Base-by-base conservation (phyloP, 208 protist genomes). In the Trypanosomatidae sp. region DNA sequence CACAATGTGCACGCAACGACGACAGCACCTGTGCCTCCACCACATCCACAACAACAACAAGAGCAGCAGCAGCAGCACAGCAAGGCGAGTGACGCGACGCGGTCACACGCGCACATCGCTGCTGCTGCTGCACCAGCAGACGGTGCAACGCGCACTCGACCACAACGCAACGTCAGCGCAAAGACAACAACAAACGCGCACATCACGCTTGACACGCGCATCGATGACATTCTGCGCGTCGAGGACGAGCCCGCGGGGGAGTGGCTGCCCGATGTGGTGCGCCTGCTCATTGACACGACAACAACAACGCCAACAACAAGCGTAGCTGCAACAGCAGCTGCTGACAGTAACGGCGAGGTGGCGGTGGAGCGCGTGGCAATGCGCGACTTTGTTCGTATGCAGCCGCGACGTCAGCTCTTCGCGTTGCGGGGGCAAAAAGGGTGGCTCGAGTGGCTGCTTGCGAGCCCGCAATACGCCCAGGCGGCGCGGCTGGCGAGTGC, bases 361-460 rank as follows among this genome's bases (percentile, higher is more conserved):
- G 62, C 62, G 13, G 73, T 90, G 4, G 75, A 90, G 56, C 49
- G 57, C 23, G 75, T 90, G 25, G 70, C 72, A 21, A 59, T 91
- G 38, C 54, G 56, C 15, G 76, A 83, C 54, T 87, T 83, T 41
- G 66, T 52, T 8, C 56, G 70, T 7, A 91, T 87, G 81, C 81
- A 86, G 53, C 76, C 81, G 13, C 56, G 60, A 45, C 61, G 81
- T 28, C 81, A 84, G 49, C 65, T 90, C 38, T 45, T 64, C 4
- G 81, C 81, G 3, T 44, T 90, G 5, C 47, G 49, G 23, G 62
- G 62, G 7, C 67, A 71, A 35, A 80, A 75, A 47, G 37, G 56
- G 15, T 90, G 81, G 76, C 66, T 67, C 39, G 72, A 90, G 49
- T 90, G 71, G 67, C 47, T 90, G 2, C 25, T 79, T 33, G 62